Evolutionary conservation across 305 asterid species (phyloP).

Genomic region (Rubia balearica): DNA sequence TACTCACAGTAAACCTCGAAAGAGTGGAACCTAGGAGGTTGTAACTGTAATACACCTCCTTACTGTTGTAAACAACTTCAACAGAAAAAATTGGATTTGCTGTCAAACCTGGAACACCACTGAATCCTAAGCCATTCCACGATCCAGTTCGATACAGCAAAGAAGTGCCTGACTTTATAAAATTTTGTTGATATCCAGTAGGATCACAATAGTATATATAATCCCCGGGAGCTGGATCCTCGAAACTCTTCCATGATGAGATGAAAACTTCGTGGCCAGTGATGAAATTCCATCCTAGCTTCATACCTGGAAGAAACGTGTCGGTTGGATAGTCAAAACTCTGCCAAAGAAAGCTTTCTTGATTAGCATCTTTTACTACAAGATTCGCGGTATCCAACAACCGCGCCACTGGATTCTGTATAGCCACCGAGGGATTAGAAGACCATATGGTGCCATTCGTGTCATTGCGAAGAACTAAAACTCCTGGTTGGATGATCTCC

Average conservation of each 20-base stretch:
- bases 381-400: slow-evolving; percentile 30
- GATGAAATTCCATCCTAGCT: slow-evolving; percentile 15
- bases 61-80: slow-evolving; percentile 6
- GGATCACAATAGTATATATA: slow-evolving; percentile 19
- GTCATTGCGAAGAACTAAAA: slow-evolving; percentile 17
- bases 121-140: slow-evolving; percentile 28
- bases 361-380: slow-evolving; percentile 14
- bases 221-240: slow-evolving; percentile 32
- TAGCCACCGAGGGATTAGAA: slow-evolving; percentile 13
- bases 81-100: slow-evolving; percentile 1
- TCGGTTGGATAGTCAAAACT: slow-evolving; percentile 33
- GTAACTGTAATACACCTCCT: slow-evolving; percentile 14
- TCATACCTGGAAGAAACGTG: slow-evolving; percentile 31
- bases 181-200: slow-evolving; percentile 21
- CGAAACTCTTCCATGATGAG: slow-evolving; percentile 24
- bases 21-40: slow-evolving; percentile 11
- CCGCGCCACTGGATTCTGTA: slow-evolving; percentile 15
- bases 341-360: slow-evolving; percentile 22
- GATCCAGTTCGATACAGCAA: slow-evolving; percentile 20
- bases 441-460: slow-evolving; percentile 17
- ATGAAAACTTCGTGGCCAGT: slow-evolving; percentile 17
- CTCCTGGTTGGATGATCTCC: slow-evolving; percentile 18
- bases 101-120: slow-evolving; percentile 16
- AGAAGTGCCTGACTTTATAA: slow-evolving; percentile 4
- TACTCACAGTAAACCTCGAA: slow-evolving; percentile 14